Conservation (phyloP, 1,284 basidiomycete species). For the Ceratobasidium sp. region DNA sequence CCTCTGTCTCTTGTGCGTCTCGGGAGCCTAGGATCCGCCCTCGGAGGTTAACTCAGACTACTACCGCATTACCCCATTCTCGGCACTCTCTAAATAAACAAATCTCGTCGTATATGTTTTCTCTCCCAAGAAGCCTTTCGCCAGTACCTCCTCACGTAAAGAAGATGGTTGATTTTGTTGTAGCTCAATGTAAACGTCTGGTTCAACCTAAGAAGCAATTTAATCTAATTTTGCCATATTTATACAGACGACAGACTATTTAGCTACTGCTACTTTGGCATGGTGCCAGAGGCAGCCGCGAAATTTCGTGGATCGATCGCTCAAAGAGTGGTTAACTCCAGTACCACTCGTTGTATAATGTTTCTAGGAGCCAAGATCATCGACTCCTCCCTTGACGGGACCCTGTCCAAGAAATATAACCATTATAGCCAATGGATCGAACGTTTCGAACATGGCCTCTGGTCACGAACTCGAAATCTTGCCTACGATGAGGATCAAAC, state of each 20-base stretch:
- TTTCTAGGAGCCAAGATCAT: slow-evolving; percentile 5
- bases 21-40: not conserved
- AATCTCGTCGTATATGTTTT: not conserved
- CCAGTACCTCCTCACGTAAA: not conserved
- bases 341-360: slow-evolving; percentile 7
- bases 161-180: slow-evolving; percentile 1
- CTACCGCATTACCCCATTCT: not conserved
- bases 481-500: not conserved
- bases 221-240: not conserved
- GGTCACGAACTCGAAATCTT: slow-evolving; percentile 1
- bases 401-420: not conserved
- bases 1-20: not conserved
- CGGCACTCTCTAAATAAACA: not conserved
- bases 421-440: not conserved
- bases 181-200: not conserved
- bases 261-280: not conserved
- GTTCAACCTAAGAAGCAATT: not conserved
- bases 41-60: not conserved
- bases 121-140: not conserved
- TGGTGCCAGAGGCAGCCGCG: no score
- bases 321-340: not conserved
- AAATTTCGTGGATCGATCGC: not conserved
- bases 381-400: slow-evolving; percentile 13
- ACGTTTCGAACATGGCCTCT: not conserved
- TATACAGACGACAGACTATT: not conserved